Evolutionary conservation across 108 stramenopile species (phyloP).

Genomic region (Cyclotella atomus): DNA sequence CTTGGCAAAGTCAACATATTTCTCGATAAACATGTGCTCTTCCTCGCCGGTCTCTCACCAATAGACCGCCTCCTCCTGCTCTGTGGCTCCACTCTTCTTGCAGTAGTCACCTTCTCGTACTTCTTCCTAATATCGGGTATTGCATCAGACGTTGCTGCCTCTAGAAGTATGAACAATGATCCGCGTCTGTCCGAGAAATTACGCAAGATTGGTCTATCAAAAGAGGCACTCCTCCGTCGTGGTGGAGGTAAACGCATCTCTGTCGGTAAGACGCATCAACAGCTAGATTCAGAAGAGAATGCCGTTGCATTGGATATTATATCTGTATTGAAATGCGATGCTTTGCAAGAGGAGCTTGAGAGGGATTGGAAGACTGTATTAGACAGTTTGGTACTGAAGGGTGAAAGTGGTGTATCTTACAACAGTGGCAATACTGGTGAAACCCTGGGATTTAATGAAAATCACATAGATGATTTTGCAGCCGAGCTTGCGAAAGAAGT

Average conservation of each 20-base stretch:
- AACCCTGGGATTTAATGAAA: slow-evolving; percentile 6
- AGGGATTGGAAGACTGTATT: slow-evolving; percentile 36
- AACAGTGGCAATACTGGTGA: background rate
- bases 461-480: slow-evolving; percentile 33
- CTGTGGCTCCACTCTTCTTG: slow-evolving; percentile 22
- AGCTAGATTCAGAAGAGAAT: slow-evolving; percentile 56
- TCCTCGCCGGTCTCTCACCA: slow-evolving; percentile 40
- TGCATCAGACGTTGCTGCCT: background rate
- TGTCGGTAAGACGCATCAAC: slow-evolving; percentile 18
- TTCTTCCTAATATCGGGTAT: slow-evolving; percentile 43
- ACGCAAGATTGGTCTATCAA: slow-evolving; percentile 37
- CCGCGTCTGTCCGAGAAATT: slow-evolving; percentile 36
- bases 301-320: slow-evolving; percentile 76
- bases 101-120: slow-evolving; percentile 36
- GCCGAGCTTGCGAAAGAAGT: slow-evolving; percentile 31
- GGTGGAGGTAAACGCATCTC: slow-evolving; percentile 48
- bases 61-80: slow-evolving; percentile 39
- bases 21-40: slow-evolving; percentile 9
- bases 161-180: background rate
- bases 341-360: slow-evolving; percentile 59
- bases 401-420: background rate
- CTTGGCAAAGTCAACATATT: slow-evolving; percentile 14
- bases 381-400: slow-evolving; percentile 19
- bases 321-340: slow-evolving; percentile 57
- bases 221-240: slow-evolving; percentile 41